Evolutionary conservation across 108 stramenopile genomes (phyloP), one percentile per base, ranked within the genome.

Genomic region (Fragilariopsis cylindrus): DNA sequence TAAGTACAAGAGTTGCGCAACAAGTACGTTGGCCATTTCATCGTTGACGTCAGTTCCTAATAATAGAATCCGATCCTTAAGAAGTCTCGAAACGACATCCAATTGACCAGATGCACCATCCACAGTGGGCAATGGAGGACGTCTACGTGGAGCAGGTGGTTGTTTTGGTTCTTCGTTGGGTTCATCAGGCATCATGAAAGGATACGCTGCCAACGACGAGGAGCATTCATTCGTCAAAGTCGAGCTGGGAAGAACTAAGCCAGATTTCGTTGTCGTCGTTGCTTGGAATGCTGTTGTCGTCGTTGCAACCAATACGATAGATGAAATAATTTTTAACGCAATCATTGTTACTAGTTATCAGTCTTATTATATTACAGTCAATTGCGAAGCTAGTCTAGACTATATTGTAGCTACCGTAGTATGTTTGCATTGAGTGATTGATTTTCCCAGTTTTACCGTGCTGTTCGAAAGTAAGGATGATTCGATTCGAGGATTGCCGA

Each of bases 11-110:
- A 98, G 86, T 66, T 97, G 96, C 0, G 96, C 94, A 0, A 95
- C 96, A 53, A 96, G 76, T 18, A 94, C 93, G 69, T 98, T 98
- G 72, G 96, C 96, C 11, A 98, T 93, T 83, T 97, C 96, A 74
- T 98, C 97, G 76, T 95, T 91, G 57, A 98, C 97, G 66, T 86
- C 84, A 40, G 87, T 86, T 63, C 97, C 97, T 21, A 98, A 78
- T 39, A 98, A 72, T 15, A 98, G 81, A 81, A 98, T 96, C 11
- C 97, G 92, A 82, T 98, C 97, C 82, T 98, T 95, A 21, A 96
- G 76, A 21, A 98, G 86, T n/a, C 95, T 88, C 45, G 91, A 93
- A 30, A 95, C 84, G n/a, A 96, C 96, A 82, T 96, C 96, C 87
- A 96, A 87, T 76, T 96, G 90, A 41, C 89, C 89, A n/a, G 84